Evolutionary conservation across 2,329 filamentous ascomycete species (phyloP), one percentile per base, ranked within the genome.

Genomic region (Neofusicoccum parvum): DNA sequence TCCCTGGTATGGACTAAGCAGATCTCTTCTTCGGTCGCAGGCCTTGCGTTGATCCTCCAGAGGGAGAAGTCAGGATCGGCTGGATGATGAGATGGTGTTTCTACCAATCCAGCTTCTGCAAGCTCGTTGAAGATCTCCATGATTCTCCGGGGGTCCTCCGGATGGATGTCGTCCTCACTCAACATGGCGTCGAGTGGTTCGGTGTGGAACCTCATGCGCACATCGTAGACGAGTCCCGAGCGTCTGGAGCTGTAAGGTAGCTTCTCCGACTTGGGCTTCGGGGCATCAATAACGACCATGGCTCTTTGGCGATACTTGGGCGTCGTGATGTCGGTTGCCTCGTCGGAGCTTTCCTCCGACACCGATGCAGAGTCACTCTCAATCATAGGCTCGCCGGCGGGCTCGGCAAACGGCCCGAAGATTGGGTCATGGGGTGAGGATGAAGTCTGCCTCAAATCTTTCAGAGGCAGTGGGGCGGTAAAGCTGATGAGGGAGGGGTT

Each of bases 141-240:
- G 67, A 99, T 97, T 14, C 95, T 88, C 34, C 92, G 85, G 1
- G 95, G 95, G 72, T 99, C 95, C 77, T 99, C 95, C 0, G 95
- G 95, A 73, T 99, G 95, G 60, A 96, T 90, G 23, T 94, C 90
- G 54, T 88, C 86, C 1, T 85, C 84, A 34, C 76, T 75, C 0
- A 72, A 68, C 63, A 69, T 70, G 36, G 71, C 67, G 17, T 81
- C 78, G 3, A 81, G 80, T 3, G 84, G 81, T 74, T 97, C 96
- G 64, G 93, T 91, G 76, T 99, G 95, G 67, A 96, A 90, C 67
- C 95, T 92, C 95, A 99, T 99, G 37, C 94, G 88, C 65, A 92
- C 89, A 80, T 99, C 95, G 75, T 98, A 99, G 70, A 84, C 80
- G 2, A 84, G 73, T 0, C 82, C 82, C 9, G 82, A 82, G 67